Evolutionary conservation across 2,329 filamentous ascomycete genomes (phyloP), one percentile per base, ranked within the genome.

Genomic region (Colletotrichum higginsianum): DNA sequence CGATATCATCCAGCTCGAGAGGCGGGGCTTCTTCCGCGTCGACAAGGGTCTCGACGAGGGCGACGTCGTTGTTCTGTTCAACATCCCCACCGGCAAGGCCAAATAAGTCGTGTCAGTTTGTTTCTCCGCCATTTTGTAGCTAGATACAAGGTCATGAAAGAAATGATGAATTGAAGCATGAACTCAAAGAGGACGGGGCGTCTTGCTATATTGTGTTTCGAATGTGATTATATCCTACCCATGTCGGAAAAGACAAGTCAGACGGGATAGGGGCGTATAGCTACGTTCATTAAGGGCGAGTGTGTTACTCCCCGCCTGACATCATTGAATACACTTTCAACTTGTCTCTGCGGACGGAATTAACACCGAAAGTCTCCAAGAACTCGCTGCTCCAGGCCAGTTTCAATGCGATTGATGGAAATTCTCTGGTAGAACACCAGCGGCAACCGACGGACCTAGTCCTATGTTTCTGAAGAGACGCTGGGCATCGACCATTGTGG

Each of bases 1-100:
- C 78, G 95, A 98, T 77, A 96, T 98, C 74, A 94, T 98, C 76
- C 96, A 98, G 85, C 93, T 98, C 56, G 96, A 98, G 86, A 89
- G 96, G 73, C 94, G 96, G 83, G 96, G 95, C 1, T 98, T 94
- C 84, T 98, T 93, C 86, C 88, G 96, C 63, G 91, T 97, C 35
- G 96, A 98, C 83, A 89, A 89, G 83, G 86, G 85, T 12, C 81
- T 89, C 38, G 79, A 87, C 77, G 87, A 88, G 61, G 82, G 82
- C 3, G 76, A 76, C 42, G 86, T 85, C 81, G 80, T 89, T 42
- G 85, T 90, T 18, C 77, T 90, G 75, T 90, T 90, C 79, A 82
- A 81, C 76, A 89, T 90, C 65, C 88, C 88, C 8, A 90, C 88
- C 6, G 88, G 88, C 64, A 87, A 87, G 81, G 81, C 80, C 64